A percentile compares a stretch with the other conserved stretches of the same genome.
These are phyloP conservation scores for Phaeosphaeriaceae sp. DNA, from an alignment of 2,329 filamentous ascomycete species.

Conservation along the genomic window DNA sequence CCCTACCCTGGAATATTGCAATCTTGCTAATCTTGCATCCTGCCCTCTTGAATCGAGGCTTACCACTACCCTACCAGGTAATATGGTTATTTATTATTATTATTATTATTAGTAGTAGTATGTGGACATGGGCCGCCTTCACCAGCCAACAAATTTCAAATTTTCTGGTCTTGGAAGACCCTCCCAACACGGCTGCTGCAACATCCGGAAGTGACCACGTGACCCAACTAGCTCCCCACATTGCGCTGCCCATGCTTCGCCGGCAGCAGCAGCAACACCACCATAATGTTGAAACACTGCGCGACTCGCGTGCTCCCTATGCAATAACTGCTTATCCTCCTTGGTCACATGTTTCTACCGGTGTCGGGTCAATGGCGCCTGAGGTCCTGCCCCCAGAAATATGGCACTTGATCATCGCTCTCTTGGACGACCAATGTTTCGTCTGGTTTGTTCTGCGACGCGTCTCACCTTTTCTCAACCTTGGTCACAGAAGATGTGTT, in stretches of 20 bases:
- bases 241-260: conserved; percentile 26
- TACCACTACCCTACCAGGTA: too few relatives aligned
- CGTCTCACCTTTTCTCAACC: conserved; percentile 15
- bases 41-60: not conserved
- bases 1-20: not conserved
- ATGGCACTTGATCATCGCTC: conserved; percentile 20
- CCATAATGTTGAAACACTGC: conserved; percentile 12
- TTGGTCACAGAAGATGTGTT: conserved; percentile 25
- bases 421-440: conserved; percentile 25
- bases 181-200: conserved; percentile 16
- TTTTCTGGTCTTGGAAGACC: conserved; percentile 5
- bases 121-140: conserved; percentile 1
- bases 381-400: conserved; percentile 22
- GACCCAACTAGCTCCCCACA: conserved; percentile 1
- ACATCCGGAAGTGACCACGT: conserved; percentile 3
- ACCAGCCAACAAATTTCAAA: conserved; percentile 7
- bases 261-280: too few relatives aligned
- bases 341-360: conserved; percentile 14
- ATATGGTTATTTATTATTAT: too few relatives aligned
- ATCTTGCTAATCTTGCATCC: conserved; percentile 2
- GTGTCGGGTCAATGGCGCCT: conserved; percentile 17
- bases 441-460: conserved; percentile 29
- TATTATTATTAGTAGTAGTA: not conserved
- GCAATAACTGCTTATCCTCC: conserved; percentile 7
- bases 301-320: conserved; percentile 2